Base-by-base conservation (phyloP, 1,139 yeast genomes). In the Suhomyces choctaworum region DNA sequence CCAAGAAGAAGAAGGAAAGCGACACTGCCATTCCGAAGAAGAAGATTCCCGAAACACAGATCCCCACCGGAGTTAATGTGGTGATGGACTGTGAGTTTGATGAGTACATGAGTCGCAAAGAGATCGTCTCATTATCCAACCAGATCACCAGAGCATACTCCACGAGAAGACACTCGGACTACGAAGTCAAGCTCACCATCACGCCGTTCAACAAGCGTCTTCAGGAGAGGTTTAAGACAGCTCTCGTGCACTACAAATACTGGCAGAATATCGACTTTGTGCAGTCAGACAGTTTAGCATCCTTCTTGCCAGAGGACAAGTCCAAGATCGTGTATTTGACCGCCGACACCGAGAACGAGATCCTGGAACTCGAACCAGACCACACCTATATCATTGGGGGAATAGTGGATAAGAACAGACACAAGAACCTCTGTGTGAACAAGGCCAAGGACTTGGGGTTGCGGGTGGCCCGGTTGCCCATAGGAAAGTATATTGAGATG, bases 391-490 rank as follows among this genome's bases (percentile, higher is more conserved):
- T 90, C 30, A 80, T 92, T 35, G 98, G 98, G 7, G 98, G 98
- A 0, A 90, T 92, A 36, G 97, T 92, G 7, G 98, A 92, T 59
- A 92, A 90, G 60, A 95, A 95, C 45, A 75, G 97, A 48, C 85
- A 92, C 66, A 90, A 90, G 60, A 70, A 73, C 44, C 62, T 92
- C 32, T 92, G 98, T 60, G 72, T 78, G 38, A 74, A 84, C 46
- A 92, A 90, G 58, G 98, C 98, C 1, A 73, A 79, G 46, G 64
- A 70, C 42, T 65, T 86, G 48, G 89, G 89, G 0, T 70, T 92
- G 15, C 60, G 68, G 29, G 87, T 95, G 4, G 92, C 82, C 15
- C 74, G 87, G 51, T 71, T 92, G 39, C 98, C 98, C 3, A 88
- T 92, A 42, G 95, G 82, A 40, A 86, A 89, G 60, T 88, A 73